Conservation (phyloP, 768 basidiomycete species). For the Leccinum broughii region DNA sequence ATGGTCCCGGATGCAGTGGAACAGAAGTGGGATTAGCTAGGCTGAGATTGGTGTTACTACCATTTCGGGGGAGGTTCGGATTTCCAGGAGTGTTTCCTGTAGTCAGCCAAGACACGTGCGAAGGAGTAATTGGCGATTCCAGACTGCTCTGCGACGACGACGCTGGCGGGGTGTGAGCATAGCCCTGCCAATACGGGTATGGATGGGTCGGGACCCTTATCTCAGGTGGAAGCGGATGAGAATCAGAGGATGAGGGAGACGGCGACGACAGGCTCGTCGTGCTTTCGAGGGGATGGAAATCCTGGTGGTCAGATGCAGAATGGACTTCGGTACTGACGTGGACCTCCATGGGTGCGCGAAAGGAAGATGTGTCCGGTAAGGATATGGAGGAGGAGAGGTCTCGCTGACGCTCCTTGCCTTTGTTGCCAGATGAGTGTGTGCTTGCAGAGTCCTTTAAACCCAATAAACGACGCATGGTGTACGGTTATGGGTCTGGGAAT, state of each 20-base stretch:
- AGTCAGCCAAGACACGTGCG: slow-evolving; percentile 41
- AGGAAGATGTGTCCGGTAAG: slow-evolving; percentile 8
- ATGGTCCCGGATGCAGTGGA: slow-evolving; percentile 4
- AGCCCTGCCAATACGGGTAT: slow-evolving; percentile 37
- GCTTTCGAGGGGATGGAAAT: slow-evolving; percentile 21
- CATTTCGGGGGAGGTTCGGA: slow-evolving; percentile 6
- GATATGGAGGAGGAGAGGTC: slow-evolving; percentile 7
- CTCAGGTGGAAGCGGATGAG: slow-evolving; percentile 30
- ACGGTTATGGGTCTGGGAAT: slow-evolving; percentile 11
- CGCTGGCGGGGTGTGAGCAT: slow-evolving; percentile 30
- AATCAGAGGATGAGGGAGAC: slow-evolving; percentile 23
- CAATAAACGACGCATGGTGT: slow-evolving; percentile 33
- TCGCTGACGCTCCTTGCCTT: slow-evolving; percentile 29
- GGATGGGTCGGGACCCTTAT: slow-evolving; percentile 35
- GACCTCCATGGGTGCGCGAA: slow-evolving; percentile 24
- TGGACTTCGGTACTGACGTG: slow-evolving; percentile 31
- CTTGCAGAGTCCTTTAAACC: slow-evolving; percentile 28
- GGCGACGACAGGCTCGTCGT: slow-evolving; percentile 17
- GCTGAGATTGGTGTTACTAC: slow-evolving; percentile 7
- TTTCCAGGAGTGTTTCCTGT: slow-evolving; percentile 12
- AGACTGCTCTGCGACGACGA: slow-evolving; percentile 33
- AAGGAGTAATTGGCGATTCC: slow-evolving; percentile 37
- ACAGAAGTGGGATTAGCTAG: not conserved
- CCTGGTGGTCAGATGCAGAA: slow-evolving; percentile 19
- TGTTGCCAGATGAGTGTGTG: slow-evolving; percentile 4